phyloP scores from a whole-genome alignment of 441 rosid genomes.

The Kokia cookei region DNA sequence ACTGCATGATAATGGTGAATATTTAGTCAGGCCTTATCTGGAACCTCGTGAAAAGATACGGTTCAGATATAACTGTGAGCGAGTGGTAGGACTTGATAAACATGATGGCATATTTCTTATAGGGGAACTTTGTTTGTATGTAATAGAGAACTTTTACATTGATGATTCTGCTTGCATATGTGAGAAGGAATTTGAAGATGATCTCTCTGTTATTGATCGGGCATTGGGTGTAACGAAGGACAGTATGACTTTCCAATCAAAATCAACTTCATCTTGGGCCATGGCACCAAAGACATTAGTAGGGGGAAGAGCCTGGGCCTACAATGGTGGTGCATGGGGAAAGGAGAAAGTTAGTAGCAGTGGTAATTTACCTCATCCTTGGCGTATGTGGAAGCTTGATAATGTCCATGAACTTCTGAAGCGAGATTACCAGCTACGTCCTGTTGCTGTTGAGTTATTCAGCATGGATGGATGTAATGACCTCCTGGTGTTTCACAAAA shows the following conservation, averaged over 20 bases:
- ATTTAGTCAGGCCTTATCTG: slow-evolving; percentile 94
- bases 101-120: slow-evolving; percentile 98
- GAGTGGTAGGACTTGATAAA: slow-evolving; percentile 98
- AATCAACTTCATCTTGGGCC: slow-evolving; percentile 79
- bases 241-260: slow-evolving; percentile 81
- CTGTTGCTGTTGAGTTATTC: slow-evolving; percentile 99
- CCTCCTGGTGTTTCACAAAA: slow-evolving; percentile 98
- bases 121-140: slow-evolving; percentile 87
- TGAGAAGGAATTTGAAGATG: slow-evolving; percentile 98
- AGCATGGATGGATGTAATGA: slow-evolving; percentile 99
- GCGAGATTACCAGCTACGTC: slow-evolving; percentile 99
- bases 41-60: slow-evolving; percentile 95
- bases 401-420: slow-evolving; percentile 96
- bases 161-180: slow-evolving; percentile 83
- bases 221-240: slow-evolving; percentile 99
- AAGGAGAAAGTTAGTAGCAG: slow-evolving; percentile 81
- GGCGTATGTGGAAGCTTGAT: slow-evolving; percentile 99
- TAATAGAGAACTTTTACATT: slow-evolving; percentile 94
- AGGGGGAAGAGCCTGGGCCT: slow-evolving; percentile 99
- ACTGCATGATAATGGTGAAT: slow-evolving; percentile 92
- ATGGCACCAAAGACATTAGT: slow-evolving; percentile 51
- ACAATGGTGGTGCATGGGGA: slow-evolving; percentile 99
- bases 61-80: slow-evolving; percentile 91
- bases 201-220: slow-evolving; percentile 99
- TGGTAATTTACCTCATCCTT: slow-evolving; percentile 91